A percentile compares a stretch with the other conserved stretches of the same genome.
Evolutionary conservation across 352 stramenopile genomes (phyloP).

Genomic region (Phytophthora capsici): DNA sequence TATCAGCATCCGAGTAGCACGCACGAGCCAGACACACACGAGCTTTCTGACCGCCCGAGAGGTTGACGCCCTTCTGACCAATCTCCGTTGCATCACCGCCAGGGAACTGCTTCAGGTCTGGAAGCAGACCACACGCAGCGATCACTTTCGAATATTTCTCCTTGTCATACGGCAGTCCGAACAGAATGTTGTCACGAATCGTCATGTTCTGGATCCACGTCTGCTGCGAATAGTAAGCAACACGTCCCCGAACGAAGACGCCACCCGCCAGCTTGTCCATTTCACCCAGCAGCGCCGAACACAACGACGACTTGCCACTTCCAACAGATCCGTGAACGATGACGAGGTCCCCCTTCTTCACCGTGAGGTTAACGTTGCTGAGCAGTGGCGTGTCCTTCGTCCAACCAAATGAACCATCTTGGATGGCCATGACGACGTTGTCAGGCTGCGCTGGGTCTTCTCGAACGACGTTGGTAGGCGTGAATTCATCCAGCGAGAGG

Average conservation of each 20-base stretch:
- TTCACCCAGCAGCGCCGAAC: conserved; percentile 66
- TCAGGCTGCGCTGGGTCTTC: background rate
- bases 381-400: background rate
- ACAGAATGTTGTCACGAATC: conserved; percentile 94
- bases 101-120: background rate
- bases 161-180: conserved; percentile 69
- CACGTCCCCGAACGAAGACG: background rate
- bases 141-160: conserved; percentile 63
- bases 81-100: conserved; percentile 50
- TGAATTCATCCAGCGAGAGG: background rate
- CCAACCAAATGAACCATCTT: background rate
- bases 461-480: background rate
- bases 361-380: background rate
- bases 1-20: conserved; percentile 2
- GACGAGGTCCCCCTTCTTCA: conserved; percentile 55
- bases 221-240: conserved; percentile 82
- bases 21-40: conserved; percentile 67
- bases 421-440: background rate
- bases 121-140: conserved; percentile 52
- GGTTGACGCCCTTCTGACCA: conserved; percentile 94
- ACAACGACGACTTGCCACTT: conserved; percentile 65
- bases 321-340: conserved; percentile 59
- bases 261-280: conserved; percentile 65
- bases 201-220: conserved; percentile 96
- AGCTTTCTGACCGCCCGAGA: conserved; percentile 94